Base-by-base conservation (phyloP, 2,329 filamentous ascomycete genomes). In the Pseudogymnoascus sp. region DNA sequence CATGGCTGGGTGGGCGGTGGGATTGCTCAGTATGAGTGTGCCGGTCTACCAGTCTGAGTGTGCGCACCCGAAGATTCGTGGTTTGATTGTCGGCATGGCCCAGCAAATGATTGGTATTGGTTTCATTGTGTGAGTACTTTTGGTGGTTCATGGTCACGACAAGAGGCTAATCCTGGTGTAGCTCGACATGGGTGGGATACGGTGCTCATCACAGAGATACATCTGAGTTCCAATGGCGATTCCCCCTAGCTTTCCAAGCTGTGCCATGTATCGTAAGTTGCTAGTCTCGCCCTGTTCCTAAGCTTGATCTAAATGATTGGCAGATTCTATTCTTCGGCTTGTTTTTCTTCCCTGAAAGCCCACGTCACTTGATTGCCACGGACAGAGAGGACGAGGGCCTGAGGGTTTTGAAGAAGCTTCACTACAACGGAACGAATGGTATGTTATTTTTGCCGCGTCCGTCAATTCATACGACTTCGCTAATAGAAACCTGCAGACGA, bases 41-140 rank as follows among this genome's bases (percentile, higher is more conserved):
- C 84, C 84, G 2, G 70, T 87, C 0, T 87, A 87, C 69, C 84
- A 87, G 68, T 84, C 84, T 16, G 85, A 88, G 67, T 73, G 87
- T 56, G 81, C 82, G 5, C 84, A 87, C 71, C 84, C 84, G 2
- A 78, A 78, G 64, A 87, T 87, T 67, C 82, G 84, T 72, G 84
- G 85, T 28, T 78, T 81, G 66, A 77, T 87, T 33, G 86, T 84
- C 12, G 78, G 81, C 12, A 73, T 87, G 11, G 83, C 86, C 70
- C 84, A 87, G 67, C 85, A 86, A 69, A 86, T 87, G 83, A 70
- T 87, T 24, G 84, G 83, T 10, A 77, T 87, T 35, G 84, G 85
- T 62, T 76, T 82, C 43, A 75, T 87, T 4, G 77, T 81, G 16
- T 84, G 8, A 56, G 50, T 56, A 7, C n/a, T 19, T 16, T 12